Percentiles rank a stretch among this genome's conserved stretches.
Conservation (phyloP, 176 grass and related monocot species). For the Carex parvula region DNA sequence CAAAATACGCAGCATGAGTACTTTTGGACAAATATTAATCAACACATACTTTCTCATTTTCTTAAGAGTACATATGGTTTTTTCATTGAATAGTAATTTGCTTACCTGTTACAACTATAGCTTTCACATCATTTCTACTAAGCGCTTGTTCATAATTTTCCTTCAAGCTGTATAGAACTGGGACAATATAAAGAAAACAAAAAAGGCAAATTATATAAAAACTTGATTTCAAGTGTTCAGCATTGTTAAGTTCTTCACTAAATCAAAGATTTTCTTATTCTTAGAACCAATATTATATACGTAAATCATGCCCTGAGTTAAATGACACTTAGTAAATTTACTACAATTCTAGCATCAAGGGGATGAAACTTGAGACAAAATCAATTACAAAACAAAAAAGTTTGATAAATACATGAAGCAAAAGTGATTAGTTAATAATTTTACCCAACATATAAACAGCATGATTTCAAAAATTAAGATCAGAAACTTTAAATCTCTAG, state of each 20-base stretch:
- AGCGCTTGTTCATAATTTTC: too few species aligned
- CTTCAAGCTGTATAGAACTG: too few species aligned
- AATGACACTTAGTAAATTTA: not conserved
- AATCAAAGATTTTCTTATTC: not conserved
- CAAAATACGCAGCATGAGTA: too few species aligned
- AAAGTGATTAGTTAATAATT: too few species aligned
- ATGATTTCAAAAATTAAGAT: slow-evolving; percentile 2
- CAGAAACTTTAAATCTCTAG: not conserved
- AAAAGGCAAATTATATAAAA: too few species aligned
- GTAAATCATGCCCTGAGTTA: not conserved
- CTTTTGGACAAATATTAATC: too few species aligned
- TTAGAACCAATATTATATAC: not conserved
- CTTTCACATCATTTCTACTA: not conserved
- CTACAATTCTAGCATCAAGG: not conserved
- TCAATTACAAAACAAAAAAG: not conserved
- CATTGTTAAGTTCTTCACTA: not conserved
- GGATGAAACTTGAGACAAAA: not conserved
- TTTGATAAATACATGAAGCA: not conserved
- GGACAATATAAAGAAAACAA: too few species aligned
- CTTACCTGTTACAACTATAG: too few species aligned
- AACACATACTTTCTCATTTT: not conserved
- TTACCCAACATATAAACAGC: not conserved
- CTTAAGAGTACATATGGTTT: not conserved
- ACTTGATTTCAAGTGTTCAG: too few species aligned
- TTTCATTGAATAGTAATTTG: not conserved